Percentiles rank a stretch among this genome's conserved stretches.
phyloP scores from a whole-genome alignment of 768 basidiomycete species.

The Termitomyces eurrhizus region DNA sequence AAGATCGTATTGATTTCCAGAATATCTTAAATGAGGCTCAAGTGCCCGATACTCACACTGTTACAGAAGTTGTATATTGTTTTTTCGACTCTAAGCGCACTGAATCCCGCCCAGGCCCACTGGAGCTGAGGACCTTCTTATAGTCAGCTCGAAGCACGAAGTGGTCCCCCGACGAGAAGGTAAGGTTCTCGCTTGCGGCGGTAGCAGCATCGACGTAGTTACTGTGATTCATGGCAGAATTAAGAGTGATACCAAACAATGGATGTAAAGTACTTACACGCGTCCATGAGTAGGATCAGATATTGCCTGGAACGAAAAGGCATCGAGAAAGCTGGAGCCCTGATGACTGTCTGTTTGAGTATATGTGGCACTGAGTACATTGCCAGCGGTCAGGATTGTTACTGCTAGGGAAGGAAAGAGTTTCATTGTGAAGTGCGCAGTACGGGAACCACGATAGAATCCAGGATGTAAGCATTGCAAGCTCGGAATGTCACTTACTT shows the following conservation, averaged over 20 bases:
- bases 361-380: conserved; percentile 44
- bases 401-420: conserved; percentile 1
- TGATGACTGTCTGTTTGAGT: conserved; percentile 38
- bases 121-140: conserved; percentile 41
- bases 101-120: conserved; percentile 55
- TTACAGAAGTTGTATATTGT: conserved; percentile 47
- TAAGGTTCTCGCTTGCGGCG: conserved; percentile 52
- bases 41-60: conserved; percentile 32
- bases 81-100: conserved; percentile 55
- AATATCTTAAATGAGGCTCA: not conserved
- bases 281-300: conserved; percentile 64
- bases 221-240: not conserved
- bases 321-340: conserved; percentile 45
- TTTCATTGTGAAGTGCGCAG: not conserved
- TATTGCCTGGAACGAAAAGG: conserved; percentile 46
- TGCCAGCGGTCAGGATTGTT: conserved; percentile 12
- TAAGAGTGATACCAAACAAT: not conserved
- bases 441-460: not conserved
- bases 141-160: conserved; percentile 57
- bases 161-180: conserved; percentile 46
- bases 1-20: not conserved
- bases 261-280: conserved; percentile 37
- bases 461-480: not conserved
- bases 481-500: not conserved
- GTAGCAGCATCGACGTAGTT: conserved; percentile 29